Percentiles rank a stretch among this genome's conserved stretches.
These are phyloP conservation scores for Backusella circina DNA, from an alignment of 192 early-diverging fungal species.

Conservation along the genomic window DNA sequence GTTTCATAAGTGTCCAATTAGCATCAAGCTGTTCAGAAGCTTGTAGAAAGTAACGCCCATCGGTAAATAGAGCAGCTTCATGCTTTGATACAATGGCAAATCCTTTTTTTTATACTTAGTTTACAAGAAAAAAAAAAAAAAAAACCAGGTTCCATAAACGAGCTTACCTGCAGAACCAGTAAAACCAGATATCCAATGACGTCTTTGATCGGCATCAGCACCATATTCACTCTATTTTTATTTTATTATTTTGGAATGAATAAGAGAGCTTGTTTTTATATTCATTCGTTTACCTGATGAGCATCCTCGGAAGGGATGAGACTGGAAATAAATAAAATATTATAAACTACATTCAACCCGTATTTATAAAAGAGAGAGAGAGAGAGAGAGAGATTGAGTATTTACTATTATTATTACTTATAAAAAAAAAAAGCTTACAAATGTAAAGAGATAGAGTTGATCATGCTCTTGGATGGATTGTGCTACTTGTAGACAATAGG, in stretches of 20 bases:
- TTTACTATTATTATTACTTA: too few relatives aligned
- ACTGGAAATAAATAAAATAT: too few relatives aligned
- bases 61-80: constrained; percentile 88
- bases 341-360: too few relatives aligned
- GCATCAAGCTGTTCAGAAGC: constrained; percentile 85
- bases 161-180: constrained; percentile 87
- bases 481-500: constrained; percentile 23
- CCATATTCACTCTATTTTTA: constrained; percentile 85
- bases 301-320: constrained; percentile 95
- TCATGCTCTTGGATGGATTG: constrained; percentile 20
- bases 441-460: constrained; percentile 25
- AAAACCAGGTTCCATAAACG: background rate
- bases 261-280: background rate
- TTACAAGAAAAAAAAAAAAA: background rate
- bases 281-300: constrained; percentile 68
- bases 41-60: constrained; percentile 95
- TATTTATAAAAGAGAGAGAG: too few relatives aligned
- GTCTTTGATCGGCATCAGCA: constrained; percentile 80
- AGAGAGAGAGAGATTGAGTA: background rate
- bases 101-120: constrained; percentile 36
- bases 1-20: constrained; percentile 94
- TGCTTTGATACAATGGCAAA: constrained; percentile 82
- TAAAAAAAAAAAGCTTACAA: constrained; percentile 25
- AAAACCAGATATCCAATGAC: constrained; percentile 91
- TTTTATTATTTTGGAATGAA: too few relatives aligned